These are phyloP conservation scores for Geopyxis carbonaria DNA, from an alignment of 495 filamentous ascomycete species.

Conservation along the genomic window DNA sequence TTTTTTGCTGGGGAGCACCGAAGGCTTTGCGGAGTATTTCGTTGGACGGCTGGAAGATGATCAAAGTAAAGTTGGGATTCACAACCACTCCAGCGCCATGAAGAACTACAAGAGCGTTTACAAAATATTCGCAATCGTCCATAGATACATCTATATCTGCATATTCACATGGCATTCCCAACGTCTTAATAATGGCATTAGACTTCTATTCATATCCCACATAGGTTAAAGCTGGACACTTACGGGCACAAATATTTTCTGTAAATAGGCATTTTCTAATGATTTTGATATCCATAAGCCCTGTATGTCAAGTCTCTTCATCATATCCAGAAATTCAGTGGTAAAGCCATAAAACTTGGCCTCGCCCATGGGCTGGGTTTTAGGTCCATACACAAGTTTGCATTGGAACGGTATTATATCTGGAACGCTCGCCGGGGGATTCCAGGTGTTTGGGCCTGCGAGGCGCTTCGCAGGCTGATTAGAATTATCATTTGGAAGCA, in stretches of 20 bases:
- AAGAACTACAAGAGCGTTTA: slow-evolving; percentile 16
- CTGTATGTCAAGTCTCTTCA: slow-evolving; percentile 20
- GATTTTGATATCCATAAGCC: slow-evolving; percentile 30
- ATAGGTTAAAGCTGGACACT: slow-evolving; percentile 10
- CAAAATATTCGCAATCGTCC: slow-evolving; percentile 13
- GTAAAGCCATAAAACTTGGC: slow-evolving; percentile 29
- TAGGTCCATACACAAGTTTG: slow-evolving; percentile 23
- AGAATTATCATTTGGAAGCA: too few species aligned
- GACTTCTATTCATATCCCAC: slow-evolving; percentile 2
- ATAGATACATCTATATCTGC: slow-evolving; percentile 19
- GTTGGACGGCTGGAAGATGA: slow-evolving; percentile 21
- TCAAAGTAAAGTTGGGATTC: slow-evolving; percentile 18
- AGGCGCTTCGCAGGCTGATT: too few species aligned
- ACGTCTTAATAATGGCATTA: slow-evolving; percentile 21
- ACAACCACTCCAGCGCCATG: slow-evolving; percentile 19
- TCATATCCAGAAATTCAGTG: slow-evolving; percentile 7
- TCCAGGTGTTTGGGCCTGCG: too few species aligned
- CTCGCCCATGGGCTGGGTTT: slow-evolving; percentile 26
- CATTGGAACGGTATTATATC: slow-evolving; percentile 23
- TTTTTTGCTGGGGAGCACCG: slow-evolving; percentile 18
- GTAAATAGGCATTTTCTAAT: slow-evolving; percentile 28
- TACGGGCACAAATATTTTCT: slow-evolving; percentile 24
- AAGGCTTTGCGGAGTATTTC: slow-evolving; percentile 20
- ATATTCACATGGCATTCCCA: slow-evolving; percentile 17
- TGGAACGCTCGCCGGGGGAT: too few species aligned